Conservation (phyloP, 345 rosid species). For the Trapa incisa region DNA sequence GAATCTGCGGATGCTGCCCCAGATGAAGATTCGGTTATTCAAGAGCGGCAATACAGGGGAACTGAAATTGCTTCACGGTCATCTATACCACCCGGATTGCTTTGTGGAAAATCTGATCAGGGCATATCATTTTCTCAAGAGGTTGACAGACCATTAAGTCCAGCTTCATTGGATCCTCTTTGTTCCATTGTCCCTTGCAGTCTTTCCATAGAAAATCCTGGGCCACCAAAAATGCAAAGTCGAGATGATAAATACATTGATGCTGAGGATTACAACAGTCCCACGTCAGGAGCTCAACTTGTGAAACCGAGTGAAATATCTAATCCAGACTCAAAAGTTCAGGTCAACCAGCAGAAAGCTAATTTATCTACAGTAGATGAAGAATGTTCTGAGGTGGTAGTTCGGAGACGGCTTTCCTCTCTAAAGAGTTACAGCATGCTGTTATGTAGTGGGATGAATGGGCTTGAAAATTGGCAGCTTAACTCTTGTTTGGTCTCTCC, state of each 20-base stretch:
- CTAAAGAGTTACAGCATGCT: constrained; percentile 32
- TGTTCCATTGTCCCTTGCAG: constrained; percentile 69
- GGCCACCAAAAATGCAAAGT: constrained; percentile 12
- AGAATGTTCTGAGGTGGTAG: constrained; percentile 13
- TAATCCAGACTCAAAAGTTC: constrained; percentile 9
- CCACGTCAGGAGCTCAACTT: constrained; percentile 7
- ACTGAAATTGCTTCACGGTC: constrained; percentile 23
- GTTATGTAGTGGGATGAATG: constrained; percentile 12
- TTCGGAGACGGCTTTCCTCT: constrained; percentile 22
- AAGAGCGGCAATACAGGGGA: constrained; percentile 13
- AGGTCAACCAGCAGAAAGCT: constrained; percentile 10
- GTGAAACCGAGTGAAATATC: constrained; percentile 13
- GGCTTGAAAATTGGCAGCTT: constrained; percentile 4
- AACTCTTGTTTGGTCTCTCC: background rate
- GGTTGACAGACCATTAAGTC: constrained; percentile 26
- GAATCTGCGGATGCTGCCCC: constrained; percentile 49
- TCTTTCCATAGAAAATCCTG: constrained; percentile 26
- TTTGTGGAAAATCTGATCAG: constrained; percentile 17
- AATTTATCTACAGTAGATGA: constrained; percentile 10
- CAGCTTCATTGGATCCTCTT: constrained; percentile 43
- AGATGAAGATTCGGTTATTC: constrained; percentile 37
- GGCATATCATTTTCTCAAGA: constrained; percentile 27
- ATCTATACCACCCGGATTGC: constrained; percentile 25
- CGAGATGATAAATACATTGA: constrained; percentile 15
- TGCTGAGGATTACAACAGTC: constrained; percentile 18